A percentile compares a stretch with the other conserved stretches of the same genome.
Evolutionary conservation across 2,329 filamentous ascomycete species (phyloP).

Genomic region (Aureobasidium namibiae): DNA sequence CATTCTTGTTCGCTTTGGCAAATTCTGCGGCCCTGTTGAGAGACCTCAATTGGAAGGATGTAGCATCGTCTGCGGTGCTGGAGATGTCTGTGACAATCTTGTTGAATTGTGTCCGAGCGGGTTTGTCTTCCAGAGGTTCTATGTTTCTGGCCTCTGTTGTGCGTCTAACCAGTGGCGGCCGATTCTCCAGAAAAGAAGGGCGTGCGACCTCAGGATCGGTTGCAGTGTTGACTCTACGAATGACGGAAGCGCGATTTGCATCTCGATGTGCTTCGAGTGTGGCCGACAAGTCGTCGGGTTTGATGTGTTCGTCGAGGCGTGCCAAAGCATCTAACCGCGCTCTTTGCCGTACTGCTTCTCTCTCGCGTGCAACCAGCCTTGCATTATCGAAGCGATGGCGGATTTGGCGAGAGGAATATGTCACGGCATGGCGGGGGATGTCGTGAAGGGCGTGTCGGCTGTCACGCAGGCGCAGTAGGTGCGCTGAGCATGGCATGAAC

Average conservation of each 20-base stretch:
- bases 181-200: background rate
- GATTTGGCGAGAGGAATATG: background rate
- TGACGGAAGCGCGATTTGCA: slow-evolving; percentile 2
- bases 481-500: slow-evolving; percentile 11
- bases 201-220: background rate
- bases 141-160: no score
- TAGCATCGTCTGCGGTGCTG: background rate
- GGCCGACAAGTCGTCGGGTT: slow-evolving; percentile 6
- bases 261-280: slow-evolving; percentile 13
- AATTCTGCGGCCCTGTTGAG: background rate
- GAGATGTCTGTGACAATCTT: background rate
- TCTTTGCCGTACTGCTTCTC: background rate
- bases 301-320: slow-evolving; percentile 1
- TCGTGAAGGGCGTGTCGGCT: background rate
- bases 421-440: background rate
- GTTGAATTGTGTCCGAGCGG: background rate
- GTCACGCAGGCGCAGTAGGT: slow-evolving; percentile 3
- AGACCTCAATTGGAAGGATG: background rate
- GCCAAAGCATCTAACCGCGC: background rate
- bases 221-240: background rate
- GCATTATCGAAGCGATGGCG: background rate
- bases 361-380: no score
- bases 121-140: background rate
- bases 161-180: no score
- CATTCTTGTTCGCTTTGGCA: background rate